These are phyloP conservation scores for Lenwebbia sp. DNA, from an alignment of 345 rosid species.

Conservation along the genomic window DNA sequence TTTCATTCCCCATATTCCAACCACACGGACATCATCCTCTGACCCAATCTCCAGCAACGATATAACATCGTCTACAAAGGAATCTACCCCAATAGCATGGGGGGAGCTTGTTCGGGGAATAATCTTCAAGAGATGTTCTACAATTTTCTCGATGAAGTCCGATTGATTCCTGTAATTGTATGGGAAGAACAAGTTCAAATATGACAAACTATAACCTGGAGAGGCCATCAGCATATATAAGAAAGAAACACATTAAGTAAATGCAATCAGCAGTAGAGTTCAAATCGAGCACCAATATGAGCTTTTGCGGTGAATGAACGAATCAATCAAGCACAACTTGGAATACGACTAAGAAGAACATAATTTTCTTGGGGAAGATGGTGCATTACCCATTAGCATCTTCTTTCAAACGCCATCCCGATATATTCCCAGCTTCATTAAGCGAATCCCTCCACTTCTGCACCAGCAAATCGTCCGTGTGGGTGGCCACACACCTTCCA, in stretches of 20 bases:
- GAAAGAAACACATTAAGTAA: background rate
- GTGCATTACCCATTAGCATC: background rate
- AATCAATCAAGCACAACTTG: too few species aligned
- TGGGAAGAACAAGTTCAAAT: too few species aligned
- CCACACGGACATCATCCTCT: background rate
- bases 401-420: background rate
- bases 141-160: background rate
- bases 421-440: background rate
- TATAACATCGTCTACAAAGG: background rate
- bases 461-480: background rate
- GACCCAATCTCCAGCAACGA: background rate
- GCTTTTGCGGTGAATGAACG: too few species aligned
- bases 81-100: background rate
- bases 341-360: background rate
- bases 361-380: background rate
- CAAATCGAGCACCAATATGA: too few species aligned
- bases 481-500: background rate
- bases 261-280: background rate
- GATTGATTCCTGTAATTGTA: background rate
- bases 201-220: background rate
- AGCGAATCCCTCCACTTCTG: background rate
- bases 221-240: background rate
- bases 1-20: background rate
- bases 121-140: background rate
- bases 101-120: background rate